Evolutionary conservation across 805 yeast genomes (phyloP).

Genomic region (Suhomyces prunicola): DNA sequence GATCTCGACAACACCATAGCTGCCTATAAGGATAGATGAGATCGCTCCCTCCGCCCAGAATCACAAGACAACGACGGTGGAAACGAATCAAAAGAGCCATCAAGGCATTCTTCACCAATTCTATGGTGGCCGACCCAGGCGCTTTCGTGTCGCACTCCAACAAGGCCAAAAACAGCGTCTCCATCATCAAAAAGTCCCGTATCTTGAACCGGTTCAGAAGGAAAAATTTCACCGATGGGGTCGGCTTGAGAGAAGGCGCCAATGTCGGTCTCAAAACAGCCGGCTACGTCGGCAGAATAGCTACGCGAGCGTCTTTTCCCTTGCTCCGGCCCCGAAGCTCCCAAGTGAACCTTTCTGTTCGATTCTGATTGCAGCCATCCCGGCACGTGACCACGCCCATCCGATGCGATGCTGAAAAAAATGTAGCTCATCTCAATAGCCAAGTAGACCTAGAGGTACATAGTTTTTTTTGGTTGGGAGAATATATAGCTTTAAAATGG

Average conservation of each 20-base stretch:
- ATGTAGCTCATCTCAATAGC: neutral
- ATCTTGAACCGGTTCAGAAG: constrained; percentile 17
- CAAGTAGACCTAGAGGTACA: neutral
- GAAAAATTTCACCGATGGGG: constrained; percentile 5
- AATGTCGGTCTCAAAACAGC: constrained; percentile 14
- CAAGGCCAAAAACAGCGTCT: constrained; percentile 14
- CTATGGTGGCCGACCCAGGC: constrained; percentile 25
- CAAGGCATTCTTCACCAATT: constrained; percentile 25
- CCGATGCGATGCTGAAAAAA: neutral
- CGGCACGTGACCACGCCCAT: neutral
- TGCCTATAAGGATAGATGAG: neutral
- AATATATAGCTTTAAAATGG: constrained; percentile 12
- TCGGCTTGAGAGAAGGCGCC: constrained; percentile 16
- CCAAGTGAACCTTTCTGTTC: constrained; percentile 1
- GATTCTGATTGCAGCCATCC: neutral
- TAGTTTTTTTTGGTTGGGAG: neutral
- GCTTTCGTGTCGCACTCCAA: constrained; percentile 15
- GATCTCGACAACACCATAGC: neutral
- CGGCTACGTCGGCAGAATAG: constrained; percentile 21
- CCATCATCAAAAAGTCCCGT: constrained; percentile 26
- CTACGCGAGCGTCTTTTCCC: constrained; percentile 19
- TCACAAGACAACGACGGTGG: constrained; percentile 32
- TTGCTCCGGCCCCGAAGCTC: constrained; percentile 8
- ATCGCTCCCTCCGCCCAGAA: constrained; percentile 32
- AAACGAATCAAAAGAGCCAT: constrained; percentile 27